Percentiles rank a stretch among this genome's conserved stretches.
phyloP scores from a whole-genome alignment of 306 rosid genomes.

The Acacia confusa region DNA sequence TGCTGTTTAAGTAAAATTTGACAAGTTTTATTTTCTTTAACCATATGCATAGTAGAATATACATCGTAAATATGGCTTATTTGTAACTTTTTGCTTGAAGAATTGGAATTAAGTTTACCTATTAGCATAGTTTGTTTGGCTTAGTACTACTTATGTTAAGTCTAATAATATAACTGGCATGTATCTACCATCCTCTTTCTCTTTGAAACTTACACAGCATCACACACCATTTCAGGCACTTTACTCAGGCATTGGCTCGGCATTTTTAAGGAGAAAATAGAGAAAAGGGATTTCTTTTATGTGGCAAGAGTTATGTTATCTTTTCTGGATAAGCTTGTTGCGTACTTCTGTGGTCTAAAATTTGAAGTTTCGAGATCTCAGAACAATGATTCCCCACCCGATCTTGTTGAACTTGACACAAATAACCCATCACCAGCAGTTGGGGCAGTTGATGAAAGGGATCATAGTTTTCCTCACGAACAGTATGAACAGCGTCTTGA shows the following conservation, averaged over 20 bases:
- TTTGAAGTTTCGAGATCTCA: constrained; percentile 68
- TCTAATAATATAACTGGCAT: constrained; percentile 8
- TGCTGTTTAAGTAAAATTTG: constrained; percentile 32
- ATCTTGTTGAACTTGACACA: constrained; percentile 36
- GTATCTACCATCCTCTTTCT: constrained; percentile 11
- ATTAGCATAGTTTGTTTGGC: background rate
- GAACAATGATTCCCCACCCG: constrained; percentile 64
- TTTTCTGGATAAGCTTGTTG: constrained; percentile 53
- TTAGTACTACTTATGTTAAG: constrained; percentile 1
- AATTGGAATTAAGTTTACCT: constrained; percentile 19
- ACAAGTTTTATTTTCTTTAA: constrained; percentile 16
- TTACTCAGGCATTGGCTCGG: constrained; percentile 43
- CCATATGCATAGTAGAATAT: constrained; percentile 15
- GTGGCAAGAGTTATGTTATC: constrained; percentile 50
- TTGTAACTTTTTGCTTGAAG: constrained; percentile 12
- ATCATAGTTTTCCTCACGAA: constrained; percentile 41
- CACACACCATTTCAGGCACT: constrained; percentile 47
- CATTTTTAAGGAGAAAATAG: constrained; percentile 51
- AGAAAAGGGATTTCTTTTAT: constrained; percentile 43
- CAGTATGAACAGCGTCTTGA: constrained; percentile 76
- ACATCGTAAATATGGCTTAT: constrained; percentile 13
- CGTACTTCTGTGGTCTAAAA: constrained; percentile 45
- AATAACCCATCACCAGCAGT: constrained; percentile 46
- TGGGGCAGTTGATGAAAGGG: constrained; percentile 56
- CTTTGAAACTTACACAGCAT: constrained; percentile 21